Evolutionary conservation across 768 basidiomycete species (phyloP).

Genomic region (Leccinum pellstonianum): DNA sequence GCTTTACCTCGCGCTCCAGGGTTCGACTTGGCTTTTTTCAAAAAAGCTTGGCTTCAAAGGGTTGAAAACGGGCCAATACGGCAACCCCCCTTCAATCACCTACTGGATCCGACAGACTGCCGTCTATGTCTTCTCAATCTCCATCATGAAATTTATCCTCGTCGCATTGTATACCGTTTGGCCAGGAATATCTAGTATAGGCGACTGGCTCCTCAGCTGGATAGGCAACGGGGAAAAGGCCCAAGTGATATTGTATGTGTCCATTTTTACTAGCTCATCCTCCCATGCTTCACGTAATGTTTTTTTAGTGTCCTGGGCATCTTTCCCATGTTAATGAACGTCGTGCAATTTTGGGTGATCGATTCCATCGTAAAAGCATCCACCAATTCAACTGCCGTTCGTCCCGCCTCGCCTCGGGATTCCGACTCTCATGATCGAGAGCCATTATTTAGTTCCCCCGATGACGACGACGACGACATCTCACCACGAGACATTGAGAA

Average conservation of each 20-base stretch:
- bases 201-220: constrained; percentile 88
- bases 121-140: constrained; percentile 78
- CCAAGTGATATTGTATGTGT: constrained; percentile 78
- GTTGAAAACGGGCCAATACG: constrained; percentile 86
- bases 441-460: constrained; percentile 62
- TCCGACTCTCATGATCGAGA: constrained; percentile 48
- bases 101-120: constrained; percentile 78
- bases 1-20: constrained; percentile 71
- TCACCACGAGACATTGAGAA: constrained; percentile 46
- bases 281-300: constrained; percentile 7
- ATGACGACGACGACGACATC: constrained; percentile 49
- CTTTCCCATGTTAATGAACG: constrained; percentile 86
- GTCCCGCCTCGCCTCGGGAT: constrained; percentile 38
- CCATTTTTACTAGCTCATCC: neutral
- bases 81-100: constrained; percentile 69
- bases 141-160: constrained; percentile 91
- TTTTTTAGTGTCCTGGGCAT: constrained; percentile 77
- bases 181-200: constrained; percentile 68
- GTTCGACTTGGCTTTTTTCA: constrained; percentile 61
- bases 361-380: constrained; percentile 89
- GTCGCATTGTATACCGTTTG: constrained; percentile 68
- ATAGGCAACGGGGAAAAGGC: constrained; percentile 60
- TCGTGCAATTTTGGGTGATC: constrained; percentile 93
- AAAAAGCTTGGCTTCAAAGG: constrained; percentile 68
- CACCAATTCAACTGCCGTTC: constrained; percentile 37